Conservation (phyloP, 208 protist species). For the Leishmania guyanensis region DNA sequence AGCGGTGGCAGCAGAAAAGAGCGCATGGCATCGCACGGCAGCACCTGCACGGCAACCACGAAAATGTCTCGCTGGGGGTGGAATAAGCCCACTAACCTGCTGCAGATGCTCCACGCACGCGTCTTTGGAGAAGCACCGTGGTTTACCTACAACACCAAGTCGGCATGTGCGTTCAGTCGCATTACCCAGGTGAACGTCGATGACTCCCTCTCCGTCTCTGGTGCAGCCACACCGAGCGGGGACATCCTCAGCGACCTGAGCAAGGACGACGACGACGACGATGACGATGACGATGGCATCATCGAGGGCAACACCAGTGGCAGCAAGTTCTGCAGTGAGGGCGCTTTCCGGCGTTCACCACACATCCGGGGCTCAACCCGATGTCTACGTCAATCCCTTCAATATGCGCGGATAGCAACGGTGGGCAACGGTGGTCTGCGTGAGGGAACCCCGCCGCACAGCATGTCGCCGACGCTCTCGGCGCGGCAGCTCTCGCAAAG, state of each 20-base stretch:
- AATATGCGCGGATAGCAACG: neutral
- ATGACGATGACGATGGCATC: neutral
- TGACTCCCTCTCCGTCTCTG: neutral
- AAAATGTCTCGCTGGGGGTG: neutral
- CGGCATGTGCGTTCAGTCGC: neutral
- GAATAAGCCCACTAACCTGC: neutral
- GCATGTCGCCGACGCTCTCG: conserved; percentile 15
- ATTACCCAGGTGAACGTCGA: neutral
- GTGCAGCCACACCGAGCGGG: neutral
- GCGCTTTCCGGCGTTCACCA: neutral
- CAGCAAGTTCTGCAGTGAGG: conserved; percentile 4
- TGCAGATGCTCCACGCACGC: conserved; percentile 2
- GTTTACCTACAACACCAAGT: conserved; percentile 6
- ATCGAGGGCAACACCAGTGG: neutral
- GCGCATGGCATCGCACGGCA: neutral
- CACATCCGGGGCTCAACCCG: neutral
- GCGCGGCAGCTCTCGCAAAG: conserved; percentile 12
- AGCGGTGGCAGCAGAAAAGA: neutral
- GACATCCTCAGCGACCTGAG: neutral
- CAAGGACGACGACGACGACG: neutral
- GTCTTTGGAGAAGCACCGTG: conserved; percentile 33
- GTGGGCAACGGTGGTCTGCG: neutral
- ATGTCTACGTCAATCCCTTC: neutral
- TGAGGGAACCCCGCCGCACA: neutral
- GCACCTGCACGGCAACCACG: neutral